phyloP scores from a whole-genome alignment of 148 eudicot species.

The Amaranthus palmeri region DNA sequence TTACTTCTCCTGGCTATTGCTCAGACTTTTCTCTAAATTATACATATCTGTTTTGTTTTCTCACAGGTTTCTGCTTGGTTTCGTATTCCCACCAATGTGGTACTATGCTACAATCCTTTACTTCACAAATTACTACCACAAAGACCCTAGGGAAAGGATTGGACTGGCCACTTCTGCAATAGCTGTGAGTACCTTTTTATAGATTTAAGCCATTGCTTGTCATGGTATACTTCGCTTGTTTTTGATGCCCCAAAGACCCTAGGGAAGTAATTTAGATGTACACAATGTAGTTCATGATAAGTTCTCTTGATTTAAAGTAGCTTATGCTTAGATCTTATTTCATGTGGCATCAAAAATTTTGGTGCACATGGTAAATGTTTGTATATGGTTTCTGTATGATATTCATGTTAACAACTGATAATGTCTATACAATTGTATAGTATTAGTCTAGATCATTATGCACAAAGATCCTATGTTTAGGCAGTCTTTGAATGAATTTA shows the following conservation, averaged over 20 bases:
- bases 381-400: background rate
- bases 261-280: too few relatives aligned
- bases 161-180: conserved; percentile 61
- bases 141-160: conserved; percentile 68
- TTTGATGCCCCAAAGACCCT: too few relatives aligned
- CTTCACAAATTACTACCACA: conserved; percentile 54
- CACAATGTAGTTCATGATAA: background rate
- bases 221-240: background rate
- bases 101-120: conserved; percentile 61
- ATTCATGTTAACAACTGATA: background rate
- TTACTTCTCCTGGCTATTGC: conserved; percentile 8
- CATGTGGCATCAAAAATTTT: background rate
- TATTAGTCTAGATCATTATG: background rate
- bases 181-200: conserved; percentile 44
- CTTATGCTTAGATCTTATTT: background rate
- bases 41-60: conserved; percentile 8
- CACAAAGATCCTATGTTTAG: background rate
- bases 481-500: too few relatives aligned
- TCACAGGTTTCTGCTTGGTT: conserved; percentile 58
- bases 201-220: conserved; percentile 4
- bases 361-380: background rate
- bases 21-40: conserved; percentile 1
- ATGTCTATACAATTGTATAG: too few relatives aligned
- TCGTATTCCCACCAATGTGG: conserved; percentile 60
- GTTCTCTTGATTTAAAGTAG: background rate